These are phyloP conservation scores for Pseudocercospora fuligena DNA, from an alignment of 2,329 filamentous ascomycete species.

Conservation along the genomic window DNA sequence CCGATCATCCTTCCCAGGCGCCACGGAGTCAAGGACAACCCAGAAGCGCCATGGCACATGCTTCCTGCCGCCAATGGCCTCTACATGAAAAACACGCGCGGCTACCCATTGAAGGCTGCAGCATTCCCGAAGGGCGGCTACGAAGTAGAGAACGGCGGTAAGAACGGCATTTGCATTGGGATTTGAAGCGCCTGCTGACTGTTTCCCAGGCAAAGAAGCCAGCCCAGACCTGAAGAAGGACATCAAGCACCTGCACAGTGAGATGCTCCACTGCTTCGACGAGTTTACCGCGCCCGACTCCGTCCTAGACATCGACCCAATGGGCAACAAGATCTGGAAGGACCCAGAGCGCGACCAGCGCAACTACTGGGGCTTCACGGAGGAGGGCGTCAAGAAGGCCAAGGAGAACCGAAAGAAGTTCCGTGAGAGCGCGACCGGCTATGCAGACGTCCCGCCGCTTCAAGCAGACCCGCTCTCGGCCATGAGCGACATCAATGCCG, in stretches of 20 bases:
- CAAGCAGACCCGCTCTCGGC: conserved; percentile 1
- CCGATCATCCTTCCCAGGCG: conserved; percentile 26
- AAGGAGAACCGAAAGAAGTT: conserved; percentile 29
- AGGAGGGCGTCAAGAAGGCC: conserved; percentile 32
- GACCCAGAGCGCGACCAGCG: conserved; percentile 37
- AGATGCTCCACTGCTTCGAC: conserved; percentile 35
- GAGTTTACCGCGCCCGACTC: conserved; percentile 35
- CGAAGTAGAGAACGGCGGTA: conserved; percentile 31
- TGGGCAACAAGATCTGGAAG: conserved; percentile 41
- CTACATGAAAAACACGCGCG: conserved; percentile 36
- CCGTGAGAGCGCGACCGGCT: conserved; percentile 26
- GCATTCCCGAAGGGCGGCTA: conserved; percentile 37
- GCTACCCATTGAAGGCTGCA: conserved; percentile 35
- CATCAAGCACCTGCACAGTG: conserved; percentile 30
- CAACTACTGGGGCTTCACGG: conserved; percentile 40
- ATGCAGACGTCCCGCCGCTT: conserved; percentile 27
- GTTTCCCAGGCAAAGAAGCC: conserved; percentile 27
- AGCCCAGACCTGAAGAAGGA: conserved; percentile 30
- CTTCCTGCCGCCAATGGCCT: conserved; percentile 41
- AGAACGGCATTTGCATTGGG: not conserved
- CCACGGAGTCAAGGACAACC: conserved; percentile 36
- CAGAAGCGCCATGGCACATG: conserved; percentile 36
- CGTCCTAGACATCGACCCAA: conserved; percentile 38
- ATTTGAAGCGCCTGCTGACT: conserved; percentile 4
- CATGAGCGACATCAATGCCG: conserved; percentile 24